Evolutionary conservation across 768 basidiomycete genomes (phyloP).

Genomic region (Mycena galopus): DNA sequence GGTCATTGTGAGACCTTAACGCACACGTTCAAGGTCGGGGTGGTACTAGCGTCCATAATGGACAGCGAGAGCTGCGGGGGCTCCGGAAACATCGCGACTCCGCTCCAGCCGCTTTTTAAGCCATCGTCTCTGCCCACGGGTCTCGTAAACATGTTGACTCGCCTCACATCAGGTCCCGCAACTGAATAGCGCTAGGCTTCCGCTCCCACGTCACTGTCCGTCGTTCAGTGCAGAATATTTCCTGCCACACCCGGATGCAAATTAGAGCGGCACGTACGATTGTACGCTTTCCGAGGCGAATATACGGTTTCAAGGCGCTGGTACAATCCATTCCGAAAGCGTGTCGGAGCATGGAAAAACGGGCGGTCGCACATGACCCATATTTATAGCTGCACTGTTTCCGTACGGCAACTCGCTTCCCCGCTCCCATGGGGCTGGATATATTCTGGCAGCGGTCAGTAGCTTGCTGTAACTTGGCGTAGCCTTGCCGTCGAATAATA

Average conservation of each 20-base stretch:
- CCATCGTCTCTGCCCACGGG: background rate
- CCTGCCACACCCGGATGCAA: background rate
- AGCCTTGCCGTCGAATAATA: too few relatives aligned
- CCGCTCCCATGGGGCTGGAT: conserved; percentile 2
- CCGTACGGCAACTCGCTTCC: too few relatives aligned
- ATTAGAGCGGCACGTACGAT: too few relatives aligned
- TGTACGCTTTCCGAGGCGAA: background rate
- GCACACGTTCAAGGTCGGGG: background rate
- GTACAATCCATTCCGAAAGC: too few relatives aligned
- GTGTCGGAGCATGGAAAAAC: too few relatives aligned
- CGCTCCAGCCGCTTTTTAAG: background rate
- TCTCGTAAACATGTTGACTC: background rate
- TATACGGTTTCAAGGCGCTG: background rate
- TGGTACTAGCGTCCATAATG: background rate
- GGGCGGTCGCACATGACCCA: too few relatives aligned
- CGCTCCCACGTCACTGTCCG: background rate
- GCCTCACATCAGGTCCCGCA: background rate
- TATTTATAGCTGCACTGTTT: too few relatives aligned
- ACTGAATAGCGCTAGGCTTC: background rate
- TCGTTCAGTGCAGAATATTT: background rate
- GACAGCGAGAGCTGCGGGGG: conserved; percentile 6
- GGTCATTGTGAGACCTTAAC: background rate
- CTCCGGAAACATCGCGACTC: background rate
- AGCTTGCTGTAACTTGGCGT: background rate
- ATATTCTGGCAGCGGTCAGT: background rate